These are phyloP conservation scores for Boletus tomentosulus DNA, from an alignment of 768 basidiomycete genomes.

Conservation along the genomic window DNA sequence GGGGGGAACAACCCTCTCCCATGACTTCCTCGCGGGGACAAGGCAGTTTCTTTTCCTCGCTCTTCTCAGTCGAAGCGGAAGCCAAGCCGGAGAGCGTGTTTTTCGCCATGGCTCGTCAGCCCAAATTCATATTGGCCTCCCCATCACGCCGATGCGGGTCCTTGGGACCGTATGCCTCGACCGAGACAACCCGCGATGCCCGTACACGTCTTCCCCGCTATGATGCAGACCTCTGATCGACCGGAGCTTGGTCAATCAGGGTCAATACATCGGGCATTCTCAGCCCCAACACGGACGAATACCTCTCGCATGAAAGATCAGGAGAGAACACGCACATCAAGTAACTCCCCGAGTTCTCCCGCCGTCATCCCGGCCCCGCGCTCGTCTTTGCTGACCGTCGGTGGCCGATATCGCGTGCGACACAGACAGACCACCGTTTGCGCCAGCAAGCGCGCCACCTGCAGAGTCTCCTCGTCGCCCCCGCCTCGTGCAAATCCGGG, in stretches of 20 bases:
- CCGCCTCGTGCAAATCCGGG: conserved; percentile 5
- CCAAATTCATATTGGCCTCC: neutral
- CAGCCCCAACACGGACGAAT: neutral
- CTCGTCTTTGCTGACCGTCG: conserved; percentile 1
- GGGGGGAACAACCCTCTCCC: neutral
- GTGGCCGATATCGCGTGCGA: conserved; percentile 14
- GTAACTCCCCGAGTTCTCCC: conserved; percentile 28
- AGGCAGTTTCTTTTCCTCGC: conserved; percentile 3
- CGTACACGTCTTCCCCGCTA: conserved; percentile 15
- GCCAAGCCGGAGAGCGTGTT: neutral
- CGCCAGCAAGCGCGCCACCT: conserved; percentile 20
- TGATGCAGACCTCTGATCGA: conserved; percentile 11
- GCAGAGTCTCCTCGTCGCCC: conserved; percentile 4
- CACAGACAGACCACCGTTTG: conserved; percentile 24
- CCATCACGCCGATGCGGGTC: conserved; percentile 14
- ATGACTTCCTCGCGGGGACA: conserved; percentile 2
- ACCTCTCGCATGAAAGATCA: neutral
- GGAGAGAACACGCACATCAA: conserved; percentile 28
- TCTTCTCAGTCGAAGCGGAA: neutral
- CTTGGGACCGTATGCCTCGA: conserved; percentile 3
- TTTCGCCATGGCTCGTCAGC: neutral
- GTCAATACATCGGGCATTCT: conserved; percentile 9
- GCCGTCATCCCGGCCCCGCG: conserved; percentile 24
- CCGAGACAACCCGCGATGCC: neutral
- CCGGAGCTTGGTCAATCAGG: conserved; percentile 14